A percentile compares a stretch with the other conserved stretches of the same genome.
Conservation (phyloP, 1,284 basidiomycete species). For the Malassezia sympodialis region DNA sequence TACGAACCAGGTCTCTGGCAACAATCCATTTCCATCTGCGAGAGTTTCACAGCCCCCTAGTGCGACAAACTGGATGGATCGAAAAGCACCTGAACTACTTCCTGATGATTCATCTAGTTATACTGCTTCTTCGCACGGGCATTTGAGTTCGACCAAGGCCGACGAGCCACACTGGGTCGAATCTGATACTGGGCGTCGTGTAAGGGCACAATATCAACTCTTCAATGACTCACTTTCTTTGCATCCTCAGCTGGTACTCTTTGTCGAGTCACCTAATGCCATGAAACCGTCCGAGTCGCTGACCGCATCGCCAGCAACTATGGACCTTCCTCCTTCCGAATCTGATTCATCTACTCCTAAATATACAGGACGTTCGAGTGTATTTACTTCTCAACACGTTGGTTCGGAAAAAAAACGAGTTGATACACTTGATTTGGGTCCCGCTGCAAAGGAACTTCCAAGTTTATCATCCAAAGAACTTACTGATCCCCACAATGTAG, state of each 20-base stretch:
- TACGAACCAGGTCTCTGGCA: background rate
- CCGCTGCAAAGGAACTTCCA: slow-evolving; percentile 5
- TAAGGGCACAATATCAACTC: slow-evolving; percentile 49
- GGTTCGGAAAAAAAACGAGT: background rate
- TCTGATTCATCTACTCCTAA: background rate
- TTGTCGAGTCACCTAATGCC: slow-evolving; percentile 9
- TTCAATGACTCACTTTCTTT: slow-evolving; percentile 2
- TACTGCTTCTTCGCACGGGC: background rate
- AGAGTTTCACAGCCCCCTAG: background rate
- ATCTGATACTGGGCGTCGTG: slow-evolving; percentile 39
- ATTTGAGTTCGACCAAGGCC: background rate
- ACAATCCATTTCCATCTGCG: too few relatives aligned
- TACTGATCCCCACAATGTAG: background rate
- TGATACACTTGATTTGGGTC: slow-evolving; percentile 4
- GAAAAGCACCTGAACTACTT: background rate
- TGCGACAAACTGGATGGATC: slow-evolving; percentile 2
- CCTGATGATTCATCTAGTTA: slow-evolving; percentile 3
- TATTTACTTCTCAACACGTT: background rate
- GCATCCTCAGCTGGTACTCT: slow-evolving; percentile 6
- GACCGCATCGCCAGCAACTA: background rate
- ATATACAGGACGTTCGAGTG: background rate
- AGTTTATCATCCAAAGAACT: background rate
- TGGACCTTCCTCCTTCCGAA: background rate
- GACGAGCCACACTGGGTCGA: slow-evolving; percentile 30
- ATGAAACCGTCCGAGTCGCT: background rate